Percentiles rank a stretch among this genome's conserved stretches.
These are phyloP conservation scores for Geotrichum restrictum DNA, from an alignment of 1,139 yeast species.

Conservation along the genomic window DNA sequence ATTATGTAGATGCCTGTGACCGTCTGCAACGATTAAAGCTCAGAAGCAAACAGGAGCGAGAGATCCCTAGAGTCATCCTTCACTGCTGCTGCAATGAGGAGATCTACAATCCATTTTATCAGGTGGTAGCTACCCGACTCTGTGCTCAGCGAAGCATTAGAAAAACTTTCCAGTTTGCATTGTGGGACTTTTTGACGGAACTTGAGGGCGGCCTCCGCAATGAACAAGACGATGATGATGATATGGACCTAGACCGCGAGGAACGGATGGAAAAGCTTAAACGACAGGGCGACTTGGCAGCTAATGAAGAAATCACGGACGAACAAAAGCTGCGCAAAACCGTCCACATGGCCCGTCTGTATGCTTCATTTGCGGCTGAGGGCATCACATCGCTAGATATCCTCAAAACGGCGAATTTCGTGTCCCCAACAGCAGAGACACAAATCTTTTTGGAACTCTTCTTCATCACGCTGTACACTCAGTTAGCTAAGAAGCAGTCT, in stretches of 20 bases:
- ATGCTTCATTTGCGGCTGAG: constrained; percentile 68
- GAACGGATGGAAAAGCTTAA: constrained; percentile 20
- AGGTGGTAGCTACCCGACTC: constrained; percentile 69
- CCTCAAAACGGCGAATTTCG: constrained; percentile 67
- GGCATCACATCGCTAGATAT: constrained; percentile 69
- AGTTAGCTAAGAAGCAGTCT: constrained; percentile 6
- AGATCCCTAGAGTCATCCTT: constrained; percentile 76
- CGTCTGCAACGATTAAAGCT: constrained; percentile 75
- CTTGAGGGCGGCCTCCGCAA: constrained; percentile 53
- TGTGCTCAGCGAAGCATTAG: constrained; percentile 66
- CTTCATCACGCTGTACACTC: constrained; percentile 52
- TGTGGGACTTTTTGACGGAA: constrained; percentile 85
- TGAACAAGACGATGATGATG: constrained; percentile 31
- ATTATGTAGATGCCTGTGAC: constrained; percentile 80
- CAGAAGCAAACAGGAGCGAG: constrained; percentile 79
- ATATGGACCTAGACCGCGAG: constrained; percentile 23
- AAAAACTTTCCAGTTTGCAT: constrained; percentile 79
- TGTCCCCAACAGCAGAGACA: constrained; percentile 65
- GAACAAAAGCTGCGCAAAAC: constrained; percentile 55
- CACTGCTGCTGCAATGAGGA: constrained; percentile 86
- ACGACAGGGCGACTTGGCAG: constrained; percentile 4
- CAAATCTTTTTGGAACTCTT: constrained; percentile 69
- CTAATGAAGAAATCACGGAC: constrained; percentile 31
- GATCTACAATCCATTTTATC: constrained; percentile 86
- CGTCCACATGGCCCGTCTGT: constrained; percentile 73